Evolutionary conservation across 1,284 basidiomycete species (phyloP).

Genomic region (Ganoderma sp.): DNA sequence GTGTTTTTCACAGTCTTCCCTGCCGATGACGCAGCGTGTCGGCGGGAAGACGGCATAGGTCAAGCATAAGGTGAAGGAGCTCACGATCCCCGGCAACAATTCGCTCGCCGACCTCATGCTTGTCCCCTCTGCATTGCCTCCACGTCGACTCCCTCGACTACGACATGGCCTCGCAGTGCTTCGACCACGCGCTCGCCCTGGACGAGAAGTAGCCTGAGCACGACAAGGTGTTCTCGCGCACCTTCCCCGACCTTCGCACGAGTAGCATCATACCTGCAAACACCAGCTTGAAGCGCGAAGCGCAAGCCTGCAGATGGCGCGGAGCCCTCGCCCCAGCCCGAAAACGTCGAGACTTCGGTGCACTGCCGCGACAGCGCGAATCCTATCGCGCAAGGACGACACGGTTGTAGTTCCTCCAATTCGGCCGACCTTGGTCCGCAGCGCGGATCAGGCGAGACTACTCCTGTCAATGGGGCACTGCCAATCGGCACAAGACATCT

Average conservation of each 20-base stretch:
- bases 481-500: neutral
- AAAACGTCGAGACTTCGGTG: neutral
- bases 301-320: neutral
- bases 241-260: neutral
- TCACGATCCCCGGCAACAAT: neutral
- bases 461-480: neutral
- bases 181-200: constrained; percentile 10
- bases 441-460: neutral
- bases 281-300: neutral
- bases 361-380: neutral
- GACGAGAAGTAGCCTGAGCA: constrained; percentile 4
- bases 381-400: neutral
- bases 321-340: neutral
- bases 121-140: neutral
- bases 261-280: neutral
- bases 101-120: constrained; percentile 11
- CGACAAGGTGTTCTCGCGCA: neutral
- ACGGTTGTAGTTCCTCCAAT: no score
- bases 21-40: neutral
- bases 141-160: neutral
- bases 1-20: neutral
- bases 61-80: neutral
- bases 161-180: constrained; percentile 3
- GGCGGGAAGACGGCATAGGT: neutral
- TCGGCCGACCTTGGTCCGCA: no score